A percentile compares a stretch with the other conserved stretches of the same genome.
phyloP scores from a whole-genome alignment of 148 eudicot genomes.

The Spergularia marina region DNA sequence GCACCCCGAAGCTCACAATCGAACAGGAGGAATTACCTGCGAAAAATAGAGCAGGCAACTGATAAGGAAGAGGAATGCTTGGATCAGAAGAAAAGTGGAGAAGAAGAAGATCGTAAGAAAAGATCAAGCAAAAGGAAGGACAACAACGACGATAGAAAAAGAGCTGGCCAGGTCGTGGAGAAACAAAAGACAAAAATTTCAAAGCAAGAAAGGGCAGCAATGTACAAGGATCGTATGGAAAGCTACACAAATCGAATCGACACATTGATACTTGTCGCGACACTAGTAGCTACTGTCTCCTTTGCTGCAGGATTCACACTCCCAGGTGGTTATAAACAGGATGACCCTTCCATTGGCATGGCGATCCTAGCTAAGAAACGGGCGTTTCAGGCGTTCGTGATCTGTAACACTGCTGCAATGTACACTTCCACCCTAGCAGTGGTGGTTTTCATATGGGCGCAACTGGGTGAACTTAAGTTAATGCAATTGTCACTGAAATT shows the following conservation, averaged over 20 bases:
- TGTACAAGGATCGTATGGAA: constrained; percentile 4
- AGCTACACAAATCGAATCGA: constrained; percentile 23
- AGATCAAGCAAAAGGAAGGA: too few species aligned
- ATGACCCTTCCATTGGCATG: constrained; percentile 13
- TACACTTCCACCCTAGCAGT: constrained; percentile 37
- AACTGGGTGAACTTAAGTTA: constrained; percentile 34
- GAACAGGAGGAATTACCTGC: constrained; percentile 1
- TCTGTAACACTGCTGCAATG: constrained; percentile 43
- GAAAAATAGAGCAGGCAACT: neutral
- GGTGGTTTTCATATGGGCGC: constrained; percentile 44
- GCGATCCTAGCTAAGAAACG: constrained; percentile 12
- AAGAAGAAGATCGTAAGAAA: too few species aligned
- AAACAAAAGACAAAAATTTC: too few species aligned
- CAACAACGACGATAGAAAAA: too few species aligned
- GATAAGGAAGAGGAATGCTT: too few species aligned
- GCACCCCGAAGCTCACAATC: constrained; percentile 22
- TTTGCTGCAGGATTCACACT: constrained; percentile 31
- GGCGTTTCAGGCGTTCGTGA: constrained; percentile 32
- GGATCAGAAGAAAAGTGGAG: too few species aligned
- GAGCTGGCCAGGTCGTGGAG: too few species aligned
- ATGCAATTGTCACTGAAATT: constrained; percentile 23
- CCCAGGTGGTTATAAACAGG: constrained; percentile 18
- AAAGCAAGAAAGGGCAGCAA: neutral
- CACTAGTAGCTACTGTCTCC: constrained; percentile 30
- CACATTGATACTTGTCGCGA: constrained; percentile 25